Conservation (phyloP, 2,329 filamentous ascomycete genomes). For the Neocucurbitaria cava region DNA sequence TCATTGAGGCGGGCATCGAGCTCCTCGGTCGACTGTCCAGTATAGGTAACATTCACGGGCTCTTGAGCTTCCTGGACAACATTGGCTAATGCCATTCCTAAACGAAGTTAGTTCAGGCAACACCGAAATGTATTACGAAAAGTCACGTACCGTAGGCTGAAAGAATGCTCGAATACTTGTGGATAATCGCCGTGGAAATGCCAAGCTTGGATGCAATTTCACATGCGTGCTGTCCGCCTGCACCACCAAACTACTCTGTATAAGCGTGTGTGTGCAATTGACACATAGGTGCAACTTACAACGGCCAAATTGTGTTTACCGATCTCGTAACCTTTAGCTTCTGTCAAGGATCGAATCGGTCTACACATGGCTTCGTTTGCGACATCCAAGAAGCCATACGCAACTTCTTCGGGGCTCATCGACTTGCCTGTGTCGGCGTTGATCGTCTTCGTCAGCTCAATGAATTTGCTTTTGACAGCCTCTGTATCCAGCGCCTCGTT, state of each 20-base stretch:
- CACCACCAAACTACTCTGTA: constrained; percentile 93
- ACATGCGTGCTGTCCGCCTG: constrained; percentile 88
- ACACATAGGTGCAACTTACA: too few relatives aligned
- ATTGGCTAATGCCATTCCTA: constrained; percentile 69
- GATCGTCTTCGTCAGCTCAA: constrained; percentile 75
- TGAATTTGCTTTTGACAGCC: constrained; percentile 73
- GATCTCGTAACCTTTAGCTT: constrained; percentile 87
- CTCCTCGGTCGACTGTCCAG: neutral
- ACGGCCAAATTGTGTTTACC: constrained; percentile 83
- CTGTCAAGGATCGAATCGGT: constrained; percentile 84
- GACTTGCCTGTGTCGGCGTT: constrained; percentile 66
- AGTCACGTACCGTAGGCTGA: constrained; percentile 83
- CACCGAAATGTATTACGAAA: neutral
- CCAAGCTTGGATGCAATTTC: constrained; percentile 67
- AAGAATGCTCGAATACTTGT: constrained; percentile 83
- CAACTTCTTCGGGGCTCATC: constrained; percentile 61
- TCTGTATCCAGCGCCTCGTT: constrained; percentile 76
- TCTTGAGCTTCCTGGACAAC: constrained; percentile 49
- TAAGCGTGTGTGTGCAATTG: too few relatives aligned
- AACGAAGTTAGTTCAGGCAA: neutral
- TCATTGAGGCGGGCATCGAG: neutral
- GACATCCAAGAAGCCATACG: constrained; percentile 83
- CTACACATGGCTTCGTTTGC: constrained; percentile 88
- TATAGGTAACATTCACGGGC: neutral
- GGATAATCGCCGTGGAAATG: constrained; percentile 61